Evolutionary conservation across 306 rosid genomes (phyloP).

Genomic region (Gleditsia sinensis): DNA sequence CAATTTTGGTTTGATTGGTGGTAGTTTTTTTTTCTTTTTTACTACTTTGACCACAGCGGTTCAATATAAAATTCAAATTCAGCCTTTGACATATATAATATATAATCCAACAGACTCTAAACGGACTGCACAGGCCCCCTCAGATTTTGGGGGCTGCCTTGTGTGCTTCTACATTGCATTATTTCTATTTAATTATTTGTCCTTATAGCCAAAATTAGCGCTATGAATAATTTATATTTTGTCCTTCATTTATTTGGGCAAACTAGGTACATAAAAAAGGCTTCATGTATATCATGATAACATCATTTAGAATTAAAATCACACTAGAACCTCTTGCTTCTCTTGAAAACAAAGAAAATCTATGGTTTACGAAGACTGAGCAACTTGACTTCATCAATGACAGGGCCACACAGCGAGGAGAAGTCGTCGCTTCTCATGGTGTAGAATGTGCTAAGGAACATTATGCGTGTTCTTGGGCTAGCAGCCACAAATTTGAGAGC

Average conservation of each 20-base stretch:
- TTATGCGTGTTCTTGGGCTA: constrained; percentile 46
- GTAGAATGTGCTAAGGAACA: constrained; percentile 72
- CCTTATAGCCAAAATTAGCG: too few species aligned
- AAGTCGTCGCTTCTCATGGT: constrained; percentile 72
- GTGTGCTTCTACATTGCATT: too few species aligned
- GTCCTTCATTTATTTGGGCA: neutral
- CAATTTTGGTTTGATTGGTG: too few species aligned
- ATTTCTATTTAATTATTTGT: too few species aligned
- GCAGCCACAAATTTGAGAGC: constrained; percentile 57
- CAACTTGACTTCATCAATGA: constrained; percentile 61
- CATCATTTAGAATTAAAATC: neutral
- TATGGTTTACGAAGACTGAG: constrained; percentile 50
- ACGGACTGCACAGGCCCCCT: too few species aligned
- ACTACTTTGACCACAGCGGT: too few species aligned
- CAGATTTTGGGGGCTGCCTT: too few species aligned
- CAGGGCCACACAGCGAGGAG: constrained; percentile 81
- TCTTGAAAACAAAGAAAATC: neutral
- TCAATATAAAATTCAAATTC: too few species aligned
- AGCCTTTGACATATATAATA: too few species aligned
- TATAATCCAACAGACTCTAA: too few species aligned
- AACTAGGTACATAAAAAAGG: neutral
- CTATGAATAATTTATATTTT: neutral
- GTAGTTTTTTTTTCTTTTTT: too few species aligned
- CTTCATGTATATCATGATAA: neutral
- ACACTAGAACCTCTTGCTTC: neutral